Evolutionary conservation across 305 asterid species (phyloP), one percentile per base, ranked within the genome.

Genomic region (Fraxinus nigra): DNA sequence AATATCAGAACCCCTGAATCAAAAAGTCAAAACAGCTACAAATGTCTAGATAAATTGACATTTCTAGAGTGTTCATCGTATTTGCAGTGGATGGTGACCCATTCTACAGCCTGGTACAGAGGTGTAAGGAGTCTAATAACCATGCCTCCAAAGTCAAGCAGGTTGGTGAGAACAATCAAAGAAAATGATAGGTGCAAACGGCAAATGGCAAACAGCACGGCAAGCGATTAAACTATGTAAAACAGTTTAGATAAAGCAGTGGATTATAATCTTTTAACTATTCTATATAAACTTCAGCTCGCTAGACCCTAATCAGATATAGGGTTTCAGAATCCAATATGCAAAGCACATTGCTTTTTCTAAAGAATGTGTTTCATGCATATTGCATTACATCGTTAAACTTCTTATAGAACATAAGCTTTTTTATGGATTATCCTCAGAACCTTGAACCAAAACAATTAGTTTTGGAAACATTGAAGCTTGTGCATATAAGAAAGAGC

Each of bases 1-100:
- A 14, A 48, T 48, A 73, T 35, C 54, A 82, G 30, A 80, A 78
- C 78, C 26, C 73, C 73, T 5, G 18, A 78, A 74, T 4, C 9
- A 14, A 77, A 30, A 75, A 18, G 26, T 13, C 26, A 69, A 76
- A 30, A 82, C 46, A 74, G 67, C 37, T 28, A 81, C 40, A 63
- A 35, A 43, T 40, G 28, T 67, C 30, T 67, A 61, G 78, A 51
- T 54, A 54, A 48, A 61, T 77, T 33, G 32, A 74, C 43, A 30
- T 40, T 56, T 32, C 35, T 46, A 26, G 73, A 65, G 16, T 16
- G 11, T 11, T 40, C 43, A 75, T 61, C 69, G 59, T 73, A 73
- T 78, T 75, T 46, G 75, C 72, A 76, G 28, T 13, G 37, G 72
- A 32, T n/a, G 56, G 75, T 72, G 32, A 35, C 51, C 30, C 20